Evolutionary conservation across 768 basidiomycete genomes (phyloP), one percentile per base, ranked within the genome.

Genomic region (Cystoderma amianthinum): DNA sequence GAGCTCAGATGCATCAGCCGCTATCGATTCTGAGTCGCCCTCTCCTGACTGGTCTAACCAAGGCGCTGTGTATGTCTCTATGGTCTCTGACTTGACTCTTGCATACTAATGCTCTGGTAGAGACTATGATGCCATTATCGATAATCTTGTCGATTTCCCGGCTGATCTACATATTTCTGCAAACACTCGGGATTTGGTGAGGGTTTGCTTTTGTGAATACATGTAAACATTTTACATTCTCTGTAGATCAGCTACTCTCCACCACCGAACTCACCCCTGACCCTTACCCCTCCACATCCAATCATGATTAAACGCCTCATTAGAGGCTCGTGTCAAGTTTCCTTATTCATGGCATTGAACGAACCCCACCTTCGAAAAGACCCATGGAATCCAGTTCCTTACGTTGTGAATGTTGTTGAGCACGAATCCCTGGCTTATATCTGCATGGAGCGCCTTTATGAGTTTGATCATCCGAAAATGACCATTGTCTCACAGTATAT

Each of bases 341-440:
- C 59, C 18, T 46, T 77, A 9, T 51, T 72, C 9, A 57, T 67
- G 13, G 59, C 66, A 11, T 62, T 76, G 41, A 76, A 76, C 44
- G 58, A 64, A 12, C 57, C 60, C 15, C 67, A 69, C 28, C 50
- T 60, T 4, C 67, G 76, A 10, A 49, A 57, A 35, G 76, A 78
- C 48, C 74, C 75, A 0, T 76, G 76, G 76, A 78, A 78, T 46
- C 67, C 74, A 4, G 57, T 64, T 6, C 75, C 73, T 3, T 71
- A 69, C 33, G 57, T 78, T 6, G 50, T 72, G 11, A 59, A 63
- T 43, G 64, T 64, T 1, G 64, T 74, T 0, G 64, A 72, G 43
- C 63, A 68, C 20, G 65, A 55, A n/a, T 61, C 65, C 11, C 49
- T 57, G 18, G 60, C 67, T 2, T 70, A 67, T 38, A 49, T 75